Percentiles rank a stretch among this genome's conserved stretches.
phyloP scores from a whole-genome alignment of 805 yeast genomes.

The Torulaspora microellipsoides region DNA sequence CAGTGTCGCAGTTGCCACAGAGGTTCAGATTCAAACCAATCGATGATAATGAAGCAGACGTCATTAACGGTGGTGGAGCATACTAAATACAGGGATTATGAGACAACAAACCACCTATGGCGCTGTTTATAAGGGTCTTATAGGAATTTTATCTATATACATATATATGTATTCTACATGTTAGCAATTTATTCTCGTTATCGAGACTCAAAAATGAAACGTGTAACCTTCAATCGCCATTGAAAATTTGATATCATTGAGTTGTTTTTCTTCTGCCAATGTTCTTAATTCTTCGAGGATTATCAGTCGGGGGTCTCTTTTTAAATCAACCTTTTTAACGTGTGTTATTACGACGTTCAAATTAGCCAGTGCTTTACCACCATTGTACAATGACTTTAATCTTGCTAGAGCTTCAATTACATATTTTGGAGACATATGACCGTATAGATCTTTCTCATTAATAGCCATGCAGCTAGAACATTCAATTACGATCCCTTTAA shows the following conservation, averaged over 20 bases:
- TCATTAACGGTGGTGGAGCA: conserved; percentile 83
- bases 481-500: conserved; percentile 65
- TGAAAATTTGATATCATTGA: conserved; percentile 19
- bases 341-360: conserved; percentile 43
- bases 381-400: conserved; percentile 38
- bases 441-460: conserved; percentile 53
- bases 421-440: conserved; percentile 71
- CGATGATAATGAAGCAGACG: conserved; percentile 67
- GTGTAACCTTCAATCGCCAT: conserved; percentile 27
- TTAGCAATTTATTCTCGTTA: no score
- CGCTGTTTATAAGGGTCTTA: no score
- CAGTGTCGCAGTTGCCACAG: conserved; percentile 63
- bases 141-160: no score
- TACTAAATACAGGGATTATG: conserved; percentile 2
- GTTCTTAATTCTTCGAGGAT: conserved; percentile 48
- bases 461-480: conserved; percentile 59
- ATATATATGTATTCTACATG: no score
- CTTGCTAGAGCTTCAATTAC: conserved; percentile 52
- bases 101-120: conserved; percentile 30
- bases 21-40: conserved; percentile 67
- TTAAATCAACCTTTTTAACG: conserved; percentile 42
- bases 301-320: conserved; percentile 53
- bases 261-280: conserved; percentile 33
- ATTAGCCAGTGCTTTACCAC: conserved; percentile 36
- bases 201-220: conserved; percentile 6